Conservation (phyloP, 2,329 filamentous ascomycete genomes). For the Didymosphaeria variabile region DNA sequence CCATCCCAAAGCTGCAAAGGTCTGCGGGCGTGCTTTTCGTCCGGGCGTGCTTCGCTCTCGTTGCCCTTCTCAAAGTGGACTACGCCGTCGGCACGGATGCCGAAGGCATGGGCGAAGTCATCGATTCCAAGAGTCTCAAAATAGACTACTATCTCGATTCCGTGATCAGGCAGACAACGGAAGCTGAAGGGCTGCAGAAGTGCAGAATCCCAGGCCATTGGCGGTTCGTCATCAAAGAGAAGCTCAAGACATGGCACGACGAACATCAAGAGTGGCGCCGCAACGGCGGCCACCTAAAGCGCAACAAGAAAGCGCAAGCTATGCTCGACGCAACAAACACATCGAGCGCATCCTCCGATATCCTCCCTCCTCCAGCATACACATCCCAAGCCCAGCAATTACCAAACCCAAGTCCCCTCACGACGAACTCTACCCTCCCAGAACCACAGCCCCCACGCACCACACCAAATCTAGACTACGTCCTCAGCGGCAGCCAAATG, state of each 20-base stretch:
- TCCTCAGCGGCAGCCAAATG: background rate
- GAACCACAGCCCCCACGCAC: background rate
- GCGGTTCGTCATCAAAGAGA: slow-evolving; percentile 40
- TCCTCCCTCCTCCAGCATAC: background rate
- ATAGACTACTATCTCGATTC: slow-evolving; percentile 42
- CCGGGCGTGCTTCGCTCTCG: slow-evolving; percentile 42
- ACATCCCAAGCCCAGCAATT: slow-evolving; percentile 3
- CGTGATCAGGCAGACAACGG: slow-evolving; percentile 30
- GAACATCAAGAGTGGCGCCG: slow-evolving; percentile 41
- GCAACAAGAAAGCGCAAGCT: slow-evolving; percentile 24
- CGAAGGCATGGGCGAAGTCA: slow-evolving; percentile 43
- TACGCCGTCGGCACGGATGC: slow-evolving; percentile 46
- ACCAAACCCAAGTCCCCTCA: background rate
- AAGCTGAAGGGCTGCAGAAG: slow-evolving; percentile 41
- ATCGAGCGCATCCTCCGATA: background rate
- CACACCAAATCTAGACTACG: slow-evolving; percentile 5
- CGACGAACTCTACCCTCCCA: background rate
- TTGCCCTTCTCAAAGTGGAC: slow-evolving; percentile 45
- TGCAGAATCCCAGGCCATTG: slow-evolving; percentile 45
- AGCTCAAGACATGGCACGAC: slow-evolving; percentile 44
- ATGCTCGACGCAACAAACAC: background rate
- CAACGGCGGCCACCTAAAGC: slow-evolving; percentile 36
- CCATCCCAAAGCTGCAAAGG: slow-evolving; percentile 33
- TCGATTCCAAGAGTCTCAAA: slow-evolving; percentile 43
- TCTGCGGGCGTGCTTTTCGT: slow-evolving; percentile 43